Conservation (phyloP, 257 asterid species). For the Dorcoceras hygrometricum region DNA sequence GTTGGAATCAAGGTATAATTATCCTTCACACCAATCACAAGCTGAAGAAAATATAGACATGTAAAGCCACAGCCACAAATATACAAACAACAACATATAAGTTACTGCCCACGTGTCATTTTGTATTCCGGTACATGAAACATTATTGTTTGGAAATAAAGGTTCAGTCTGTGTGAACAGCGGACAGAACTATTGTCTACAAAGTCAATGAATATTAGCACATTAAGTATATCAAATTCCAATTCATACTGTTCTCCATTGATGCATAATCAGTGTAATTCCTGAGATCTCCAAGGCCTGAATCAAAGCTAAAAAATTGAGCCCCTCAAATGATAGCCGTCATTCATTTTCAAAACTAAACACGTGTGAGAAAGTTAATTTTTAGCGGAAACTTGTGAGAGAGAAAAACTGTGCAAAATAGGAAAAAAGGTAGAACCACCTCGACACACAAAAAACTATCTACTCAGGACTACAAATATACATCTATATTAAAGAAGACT, state of each 20-base stretch:
- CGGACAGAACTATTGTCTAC: background rate
- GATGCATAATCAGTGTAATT: no score
- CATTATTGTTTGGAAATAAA: background rate
- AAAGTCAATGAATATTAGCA: background rate
- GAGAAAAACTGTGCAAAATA: no score
- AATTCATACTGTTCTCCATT: background rate
- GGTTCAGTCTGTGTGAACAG: background rate
- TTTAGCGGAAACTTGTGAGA: no score
- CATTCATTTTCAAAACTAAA: no score
- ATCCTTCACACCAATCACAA: constrained; percentile 24
- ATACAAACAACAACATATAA: background rate
- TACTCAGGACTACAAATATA: no score
- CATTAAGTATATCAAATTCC: background rate
- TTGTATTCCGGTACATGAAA: background rate
- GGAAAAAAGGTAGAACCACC: no score
- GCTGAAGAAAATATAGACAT: constrained; percentile 18
- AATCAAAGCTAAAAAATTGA: no score
- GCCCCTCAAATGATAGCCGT: no score
- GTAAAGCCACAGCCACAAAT: constrained; percentile 14
- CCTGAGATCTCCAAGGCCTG: no score
- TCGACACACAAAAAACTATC: no score
- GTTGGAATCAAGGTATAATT: constrained; percentile 31
- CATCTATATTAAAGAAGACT: no score
- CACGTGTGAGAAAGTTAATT: no score
- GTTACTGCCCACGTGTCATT: background rate